phyloP scores from a whole-genome alignment of 768 basidiomycete species.

The Kwoniella newhampshirensis region DNA sequence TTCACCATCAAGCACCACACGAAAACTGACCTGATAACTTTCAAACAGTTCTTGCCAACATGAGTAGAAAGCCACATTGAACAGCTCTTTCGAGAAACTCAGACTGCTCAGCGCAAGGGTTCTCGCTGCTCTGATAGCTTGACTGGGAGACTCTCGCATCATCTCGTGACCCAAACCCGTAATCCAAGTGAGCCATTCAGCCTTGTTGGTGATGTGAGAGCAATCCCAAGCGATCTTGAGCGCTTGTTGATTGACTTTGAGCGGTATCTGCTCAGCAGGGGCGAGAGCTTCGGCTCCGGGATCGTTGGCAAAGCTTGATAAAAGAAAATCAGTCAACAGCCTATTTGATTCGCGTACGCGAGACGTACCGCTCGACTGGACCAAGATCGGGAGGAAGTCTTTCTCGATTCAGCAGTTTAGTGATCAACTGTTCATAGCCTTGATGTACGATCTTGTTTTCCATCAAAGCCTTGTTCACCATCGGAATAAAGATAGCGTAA shows the following conservation, averaged over 20 bases:
- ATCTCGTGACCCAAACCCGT: constrained; percentile 88
- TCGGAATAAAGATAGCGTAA: constrained; percentile 96
- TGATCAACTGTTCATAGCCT: constrained; percentile 82
- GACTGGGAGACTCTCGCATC: constrained; percentile 97
- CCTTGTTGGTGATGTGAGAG: constrained; percentile 66
- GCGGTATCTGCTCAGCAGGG: constrained; percentile 75
- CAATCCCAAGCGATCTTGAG: constrained; percentile 96
- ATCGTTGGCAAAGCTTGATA: constrained; percentile 27
- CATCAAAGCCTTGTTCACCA: constrained; percentile 84
- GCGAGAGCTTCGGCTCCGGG: constrained; percentile 45
- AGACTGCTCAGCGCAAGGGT: constrained; percentile 86
- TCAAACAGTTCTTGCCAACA: constrained; percentile 97
- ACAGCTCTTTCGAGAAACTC: constrained; percentile 87
- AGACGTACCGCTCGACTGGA: constrained; percentile 64
- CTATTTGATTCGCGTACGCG: constrained; percentile 7
- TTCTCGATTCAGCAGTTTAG: constrained; percentile 87
- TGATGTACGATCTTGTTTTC: constrained; percentile 74
- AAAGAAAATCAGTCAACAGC: background rate
- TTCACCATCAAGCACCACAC: no score
- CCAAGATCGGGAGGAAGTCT: constrained; percentile 81
- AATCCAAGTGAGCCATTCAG: constrained; percentile 94
- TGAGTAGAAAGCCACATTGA: constrained; percentile 96
- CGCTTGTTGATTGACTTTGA: constrained; percentile 94
- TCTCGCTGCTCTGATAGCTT: constrained; percentile 96
- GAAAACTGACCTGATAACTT: constrained; percentile 83